Percentiles rank a stretch among this genome's conserved stretches.
These are phyloP conservation scores for Colletotrichum navitas DNA, from an alignment of 2,329 filamentous ascomycete genomes.

Conservation along the genomic window DNA sequence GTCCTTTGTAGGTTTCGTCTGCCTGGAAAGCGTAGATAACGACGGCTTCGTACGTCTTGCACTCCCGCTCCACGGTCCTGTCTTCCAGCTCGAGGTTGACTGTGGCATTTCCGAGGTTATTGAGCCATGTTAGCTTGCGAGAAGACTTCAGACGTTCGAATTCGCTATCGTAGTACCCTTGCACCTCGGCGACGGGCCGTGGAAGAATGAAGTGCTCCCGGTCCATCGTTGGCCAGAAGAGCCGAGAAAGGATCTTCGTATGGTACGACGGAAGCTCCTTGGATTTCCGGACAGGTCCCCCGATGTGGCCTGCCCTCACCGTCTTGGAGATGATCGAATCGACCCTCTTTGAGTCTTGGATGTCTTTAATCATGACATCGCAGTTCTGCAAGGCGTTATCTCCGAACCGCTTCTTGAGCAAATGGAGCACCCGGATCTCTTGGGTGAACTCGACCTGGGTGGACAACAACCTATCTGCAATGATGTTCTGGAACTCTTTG, in stretches of 20 bases:
- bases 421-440: slow-evolving; percentile 84
- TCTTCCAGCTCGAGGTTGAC: slow-evolving; percentile 88
- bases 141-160: slow-evolving; percentile 86
- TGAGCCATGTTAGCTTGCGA: slow-evolving; percentile 89
- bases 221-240: slow-evolving; percentile 91
- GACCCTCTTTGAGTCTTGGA: slow-evolving; percentile 83
- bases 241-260: slow-evolving; percentile 87
- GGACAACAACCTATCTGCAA: slow-evolving; percentile 83
- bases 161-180: slow-evolving; percentile 77
- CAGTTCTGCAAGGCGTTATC: slow-evolving; percentile 89
- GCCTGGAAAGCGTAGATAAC: slow-evolving; percentile 86
- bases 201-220: slow-evolving; percentile 78
- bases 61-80: slow-evolving; percentile 77
- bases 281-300: slow-evolving; percentile 43
- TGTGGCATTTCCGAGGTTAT: slow-evolving; percentile 82
- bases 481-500: slow-evolving; percentile 89
- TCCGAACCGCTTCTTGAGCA: slow-evolving; percentile 90
- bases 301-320: slow-evolving; percentile 37
- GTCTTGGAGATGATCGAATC: slow-evolving; percentile 74
- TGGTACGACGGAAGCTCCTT: slow-evolving; percentile 65
- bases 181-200: slow-evolving; percentile 67
- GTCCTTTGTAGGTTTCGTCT: slow-evolving; percentile 52
- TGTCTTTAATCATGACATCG: slow-evolving; percentile 97
- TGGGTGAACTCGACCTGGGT: slow-evolving; percentile 79
- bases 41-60: slow-evolving; percentile 87